Base-by-base conservation (phyloP, 2,329 filamentous ascomycete genomes). In the Penicillium sp. region DNA sequence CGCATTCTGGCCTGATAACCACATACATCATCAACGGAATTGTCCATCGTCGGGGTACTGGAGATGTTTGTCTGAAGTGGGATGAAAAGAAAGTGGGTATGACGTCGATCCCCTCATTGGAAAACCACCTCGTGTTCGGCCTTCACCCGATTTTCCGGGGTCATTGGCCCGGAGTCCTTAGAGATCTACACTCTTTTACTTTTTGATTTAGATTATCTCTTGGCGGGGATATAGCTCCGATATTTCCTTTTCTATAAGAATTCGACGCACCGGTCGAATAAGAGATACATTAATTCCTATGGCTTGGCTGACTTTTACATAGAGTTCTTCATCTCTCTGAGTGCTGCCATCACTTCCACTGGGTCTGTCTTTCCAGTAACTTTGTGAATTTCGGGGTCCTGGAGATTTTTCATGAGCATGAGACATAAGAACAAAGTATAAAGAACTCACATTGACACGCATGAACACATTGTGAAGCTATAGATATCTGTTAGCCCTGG, bases 381-480 rank as follows among this genome's bases (percentile, higher is more conserved):
- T 75, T 91, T 89, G 69, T 95, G 91, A 50, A 99, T 87, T 58
- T 84, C 84, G 0, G 91, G 89, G 65, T 97, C 92, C 84, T 92
- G 52, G 24, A 42, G 11, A 11, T 34, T 40, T 13, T 9, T 2
- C 24, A 29, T 67, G 32, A 67, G 58, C 38, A 49, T 53, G n/a
- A 14, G 14, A 16, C 27, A 32, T 44, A 24, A 14, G 3, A 8
- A 10, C 11, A 39, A 24, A 2, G 8, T 31, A n/a, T 9, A 18
- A 11, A 7, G 7, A 6, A 75, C 85, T 79, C 77, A 91, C 89
- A 64, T 88, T 81, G 34, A 95, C 82, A 63, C 90, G 84, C 94
- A 99, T 97, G 69, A 99, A 99, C 1, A 96, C 91, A 68, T 99
- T 99, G 74, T 97, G 92, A 77, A 90, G 79, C 90, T 93, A 27